Conservation (phyloP, 75 land plant genomes). For the Picea sitchensis region DNA sequence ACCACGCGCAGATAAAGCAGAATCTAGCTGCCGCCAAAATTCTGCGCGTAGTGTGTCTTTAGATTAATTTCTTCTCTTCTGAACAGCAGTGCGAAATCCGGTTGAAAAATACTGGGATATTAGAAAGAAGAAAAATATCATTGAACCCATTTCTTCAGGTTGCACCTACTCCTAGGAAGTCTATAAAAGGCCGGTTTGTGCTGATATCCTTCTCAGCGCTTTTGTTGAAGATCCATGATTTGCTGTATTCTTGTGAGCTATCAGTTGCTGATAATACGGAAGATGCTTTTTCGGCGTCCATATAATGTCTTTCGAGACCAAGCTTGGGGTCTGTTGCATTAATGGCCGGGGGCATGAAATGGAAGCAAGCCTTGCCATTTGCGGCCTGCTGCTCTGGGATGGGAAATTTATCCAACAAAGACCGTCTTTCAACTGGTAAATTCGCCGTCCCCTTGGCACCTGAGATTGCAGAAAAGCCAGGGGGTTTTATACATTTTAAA, state of each 20-base stretch:
- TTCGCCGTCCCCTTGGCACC: neutral
- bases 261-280: neutral
- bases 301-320: neutral
- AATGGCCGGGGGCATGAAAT: neutral
- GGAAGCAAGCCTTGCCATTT: neutral
- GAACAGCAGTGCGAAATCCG: too few species aligned
- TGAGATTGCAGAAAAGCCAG: neutral
- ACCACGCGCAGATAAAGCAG: too few species aligned
- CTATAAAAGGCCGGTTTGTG: constrained; percentile 24
- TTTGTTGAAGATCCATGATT: constrained; percentile 2
- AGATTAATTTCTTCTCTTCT: too few species aligned
- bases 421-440: neutral
- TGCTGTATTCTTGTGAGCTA: neutral
- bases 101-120: too few species aligned
- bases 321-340: neutral
- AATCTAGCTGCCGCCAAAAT: too few species aligned
- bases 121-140: too few species aligned
- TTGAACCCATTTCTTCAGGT: too few species aligned
- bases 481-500: neutral
- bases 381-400: neutral
- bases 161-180: constrained; percentile 40
- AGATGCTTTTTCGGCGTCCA: constrained; percentile 1
- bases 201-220: neutral
- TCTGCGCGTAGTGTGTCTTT: too few species aligned
- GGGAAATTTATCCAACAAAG: neutral